These are phyloP conservation scores for Scutellaria baicalensis DNA, from an alignment of 257 asterid species.

Conservation along the genomic window DNA sequence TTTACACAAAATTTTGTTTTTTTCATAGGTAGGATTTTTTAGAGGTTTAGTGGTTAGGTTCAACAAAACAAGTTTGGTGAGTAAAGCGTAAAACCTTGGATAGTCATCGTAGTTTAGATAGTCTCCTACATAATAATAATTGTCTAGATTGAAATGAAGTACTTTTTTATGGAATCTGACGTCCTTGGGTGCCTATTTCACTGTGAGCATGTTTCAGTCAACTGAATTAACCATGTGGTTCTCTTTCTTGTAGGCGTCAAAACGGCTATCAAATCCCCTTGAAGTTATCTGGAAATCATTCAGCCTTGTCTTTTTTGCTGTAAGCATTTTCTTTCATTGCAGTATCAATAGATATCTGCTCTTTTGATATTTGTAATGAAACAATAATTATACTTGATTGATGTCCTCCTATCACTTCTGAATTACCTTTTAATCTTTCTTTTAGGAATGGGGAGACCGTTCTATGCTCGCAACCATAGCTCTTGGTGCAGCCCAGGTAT, in stretches of 20 bases:
- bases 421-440: background rate
- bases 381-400: background rate
- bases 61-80: too few species aligned
- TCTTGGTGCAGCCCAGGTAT: constrained; percentile 97
- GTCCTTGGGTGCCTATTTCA: background rate
- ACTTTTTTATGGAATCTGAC: background rate
- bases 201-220: background rate
- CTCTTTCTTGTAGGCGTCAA: constrained; percentile 43
- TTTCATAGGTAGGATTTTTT: too few species aligned
- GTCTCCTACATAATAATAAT: too few species aligned
- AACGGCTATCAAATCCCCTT: constrained; percentile 69
- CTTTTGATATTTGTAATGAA: background rate
- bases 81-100: too few species aligned
- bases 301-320: constrained; percentile 95
- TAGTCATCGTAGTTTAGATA: too few species aligned
- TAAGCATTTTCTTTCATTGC: constrained; percentile 33
- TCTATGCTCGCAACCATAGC: constrained; percentile 99
- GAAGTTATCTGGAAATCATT: constrained; percentile 90
- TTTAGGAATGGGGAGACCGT: constrained; percentile 72
- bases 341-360: background rate
- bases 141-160: too few species aligned
- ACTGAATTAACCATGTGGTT: background rate
- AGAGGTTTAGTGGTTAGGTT: too few species aligned
- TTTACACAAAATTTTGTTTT: too few species aligned
- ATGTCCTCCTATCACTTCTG: background rate